Conservation (phyloP, 2,329 filamentous ascomycete species). For the Neurospora sp. region DNA sequence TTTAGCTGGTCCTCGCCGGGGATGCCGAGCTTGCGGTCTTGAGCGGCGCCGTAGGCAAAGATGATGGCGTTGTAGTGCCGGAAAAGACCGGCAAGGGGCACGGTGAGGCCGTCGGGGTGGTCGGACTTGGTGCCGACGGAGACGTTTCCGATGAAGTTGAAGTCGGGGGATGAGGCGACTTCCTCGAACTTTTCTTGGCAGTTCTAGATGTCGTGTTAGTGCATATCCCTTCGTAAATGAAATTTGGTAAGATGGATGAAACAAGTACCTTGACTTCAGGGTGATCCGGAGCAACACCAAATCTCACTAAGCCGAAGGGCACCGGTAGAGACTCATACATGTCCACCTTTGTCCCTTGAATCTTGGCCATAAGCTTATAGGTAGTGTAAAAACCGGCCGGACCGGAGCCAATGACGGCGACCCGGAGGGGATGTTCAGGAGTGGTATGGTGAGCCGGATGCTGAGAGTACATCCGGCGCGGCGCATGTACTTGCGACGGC, state of each 20-base stretch:
- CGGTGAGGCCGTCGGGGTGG: conserved; percentile 32
- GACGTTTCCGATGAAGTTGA: conserved; percentile 87
- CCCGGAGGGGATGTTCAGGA: conserved; percentile 49
- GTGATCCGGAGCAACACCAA: conserved; percentile 96
- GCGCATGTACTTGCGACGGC: neutral
- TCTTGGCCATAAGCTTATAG: conserved; percentile 69
- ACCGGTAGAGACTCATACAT: conserved; percentile 96
- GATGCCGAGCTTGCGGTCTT: conserved; percentile 70
- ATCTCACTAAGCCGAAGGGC: conserved; percentile 84
- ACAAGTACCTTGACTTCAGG: conserved; percentile 81
- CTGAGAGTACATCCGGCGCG: neutral
- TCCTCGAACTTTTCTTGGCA: conserved; percentile 91
- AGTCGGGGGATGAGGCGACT: conserved; percentile 70
- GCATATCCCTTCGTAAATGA: neutral
- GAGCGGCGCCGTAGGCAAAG: conserved; percentile 84
- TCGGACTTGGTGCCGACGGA: conserved; percentile 52
- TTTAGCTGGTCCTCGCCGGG: conserved; percentile 64
- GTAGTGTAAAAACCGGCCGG: conserved; percentile 95
- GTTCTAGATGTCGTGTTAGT: conserved; percentile 46
- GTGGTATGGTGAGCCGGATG: conserved; percentile 7
- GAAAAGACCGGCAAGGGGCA: conserved; percentile 60
- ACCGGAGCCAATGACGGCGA: conserved; percentile 87
- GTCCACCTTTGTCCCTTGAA: conserved; percentile 65
- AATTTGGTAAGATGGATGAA: conserved; percentile 9
- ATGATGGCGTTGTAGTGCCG: conserved; percentile 86